These are phyloP conservation scores for Arthrobotrys sphaeroides DNA, from an alignment of 2,329 filamentous ascomycete species.

Conservation along the genomic window DNA sequence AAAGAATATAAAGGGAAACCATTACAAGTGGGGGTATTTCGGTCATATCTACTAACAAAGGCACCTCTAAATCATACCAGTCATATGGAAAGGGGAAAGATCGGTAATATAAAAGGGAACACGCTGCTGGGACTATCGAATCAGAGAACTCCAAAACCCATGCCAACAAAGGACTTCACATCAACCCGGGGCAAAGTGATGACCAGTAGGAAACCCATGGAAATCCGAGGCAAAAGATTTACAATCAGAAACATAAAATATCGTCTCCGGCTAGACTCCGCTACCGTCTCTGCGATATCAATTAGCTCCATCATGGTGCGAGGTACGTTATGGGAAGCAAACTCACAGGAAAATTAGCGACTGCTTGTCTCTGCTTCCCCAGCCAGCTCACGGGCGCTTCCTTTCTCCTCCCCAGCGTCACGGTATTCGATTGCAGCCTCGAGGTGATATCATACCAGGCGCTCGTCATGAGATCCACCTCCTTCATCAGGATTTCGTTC, in stretches of 20 bases:
- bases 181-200: neutral
- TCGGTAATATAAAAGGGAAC: neutral
- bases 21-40: constrained; percentile 5
- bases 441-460: constrained; percentile 86
- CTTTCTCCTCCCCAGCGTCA: constrained; percentile 77
- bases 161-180: constrained; percentile 35
- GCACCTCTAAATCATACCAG: neutral
- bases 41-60: constrained; percentile 8
- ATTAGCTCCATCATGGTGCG: neutral
- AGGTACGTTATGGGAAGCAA: too few relatives aligned
- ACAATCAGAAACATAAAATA: constrained; percentile 14
- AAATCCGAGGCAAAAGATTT: neutral
- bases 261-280: neutral
- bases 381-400: constrained; percentile 84
- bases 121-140: constrained; percentile 17
- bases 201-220: neutral
- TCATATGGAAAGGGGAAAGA: neutral
- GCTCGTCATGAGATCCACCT: constrained; percentile 80
- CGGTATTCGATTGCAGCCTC: constrained; percentile 82
- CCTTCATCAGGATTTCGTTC: constrained; percentile 76
- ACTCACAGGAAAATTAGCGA: constrained; percentile 53
- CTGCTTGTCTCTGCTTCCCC: constrained; percentile 74
- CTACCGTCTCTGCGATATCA: constrained; percentile 9
- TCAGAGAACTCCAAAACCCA: constrained; percentile 55
- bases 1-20: neutral